Evolutionary conservation across 169 alveolate genomes (phyloP).

Genomic region (Cryptosporidium parvum): DNA sequence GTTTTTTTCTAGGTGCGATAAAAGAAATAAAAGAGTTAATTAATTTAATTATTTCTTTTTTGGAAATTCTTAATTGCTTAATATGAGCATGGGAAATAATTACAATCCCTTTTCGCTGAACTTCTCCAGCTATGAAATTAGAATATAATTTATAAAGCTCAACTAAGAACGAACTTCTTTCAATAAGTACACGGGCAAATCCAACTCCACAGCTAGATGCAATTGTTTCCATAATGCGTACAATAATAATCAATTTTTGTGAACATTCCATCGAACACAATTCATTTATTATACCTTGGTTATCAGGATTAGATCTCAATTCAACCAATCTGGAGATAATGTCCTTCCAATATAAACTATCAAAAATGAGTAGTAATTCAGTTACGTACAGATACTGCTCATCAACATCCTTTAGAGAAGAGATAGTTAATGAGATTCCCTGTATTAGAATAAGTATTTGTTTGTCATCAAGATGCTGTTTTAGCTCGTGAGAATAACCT

Average conservation of each 20-base stretch:
- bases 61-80: slow-evolving; percentile 66
- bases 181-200: slow-evolving; percentile 64
- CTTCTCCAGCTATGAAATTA: slow-evolving; percentile 9
- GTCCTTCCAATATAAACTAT: slow-evolving; percentile 58
- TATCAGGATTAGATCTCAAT: slow-evolving; percentile 19
- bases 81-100: slow-evolving; percentile 47
- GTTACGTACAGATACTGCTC: slow-evolving; percentile 56
- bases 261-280: slow-evolving; percentile 65
- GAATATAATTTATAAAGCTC: slow-evolving; percentile 63
- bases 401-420: slow-evolving; percentile 54
- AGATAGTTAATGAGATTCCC: slow-evolving; percentile 61
- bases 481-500: slow-evolving; percentile 55
- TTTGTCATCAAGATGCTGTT: slow-evolving; percentile 63
- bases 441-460: slow-evolving; percentile 59
- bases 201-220: slow-evolving; percentile 74
- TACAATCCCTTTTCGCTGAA: slow-evolving; percentile 49
- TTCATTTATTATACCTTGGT: slow-evolving; percentile 12
- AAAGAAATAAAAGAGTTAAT: slow-evolving; percentile 47
- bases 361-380: slow-evolving; percentile 49
- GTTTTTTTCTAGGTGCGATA: slow-evolving; percentile 66
- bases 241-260: slow-evolving; percentile 33
- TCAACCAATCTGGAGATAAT: slow-evolving; percentile 11
- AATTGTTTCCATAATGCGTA: slow-evolving; percentile 69
- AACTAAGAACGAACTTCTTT: slow-evolving; percentile 36
- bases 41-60: slow-evolving; percentile 61